Conservation (phyloP, 805 yeast species). For the Komagataella mondaviorum region DNA sequence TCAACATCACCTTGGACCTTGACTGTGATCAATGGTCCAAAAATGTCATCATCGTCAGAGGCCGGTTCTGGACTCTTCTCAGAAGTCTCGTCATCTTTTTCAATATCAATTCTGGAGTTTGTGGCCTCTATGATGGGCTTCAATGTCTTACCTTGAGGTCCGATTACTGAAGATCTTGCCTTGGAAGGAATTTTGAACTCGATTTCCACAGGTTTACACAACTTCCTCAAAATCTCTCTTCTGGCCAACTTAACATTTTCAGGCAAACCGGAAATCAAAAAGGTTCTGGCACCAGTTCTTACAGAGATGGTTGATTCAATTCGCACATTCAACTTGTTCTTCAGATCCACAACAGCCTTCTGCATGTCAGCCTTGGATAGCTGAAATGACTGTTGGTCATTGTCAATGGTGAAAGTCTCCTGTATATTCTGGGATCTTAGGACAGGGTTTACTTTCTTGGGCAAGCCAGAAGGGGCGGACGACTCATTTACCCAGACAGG, state of each 20-base stretch:
- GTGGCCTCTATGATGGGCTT: slow-evolving; percentile 64
- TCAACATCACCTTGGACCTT: slow-evolving; percentile 74
- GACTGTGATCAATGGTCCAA: slow-evolving; percentile 47
- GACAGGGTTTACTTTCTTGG: slow-evolving; percentile 15
- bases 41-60: slow-evolving; percentile 41
- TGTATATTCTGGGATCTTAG: slow-evolving; percentile 51
- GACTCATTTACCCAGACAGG: slow-evolving; percentile 9
- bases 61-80: slow-evolving; percentile 15
- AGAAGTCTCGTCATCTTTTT: slow-evolving; percentile 16
- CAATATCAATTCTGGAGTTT: slow-evolving; percentile 61
- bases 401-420: slow-evolving; percentile 66
- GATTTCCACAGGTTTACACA: slow-evolving; percentile 60
- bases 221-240: slow-evolving; percentile 58
- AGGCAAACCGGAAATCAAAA: slow-evolving; percentile 66
- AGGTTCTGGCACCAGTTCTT: slow-evolving; percentile 66
- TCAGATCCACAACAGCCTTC: slow-evolving; percentile 50
- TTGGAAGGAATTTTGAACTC: slow-evolving; percentile 61
- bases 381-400: slow-evolving; percentile 46
- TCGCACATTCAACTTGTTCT: slow-evolving; percentile 45
- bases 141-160: slow-evolving; percentile 73
- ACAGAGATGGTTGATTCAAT: slow-evolving; percentile 77
- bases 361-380: slow-evolving; percentile 54
- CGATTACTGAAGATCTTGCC: slow-evolving; percentile 70
- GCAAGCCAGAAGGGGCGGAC: slow-evolving; percentile 6
- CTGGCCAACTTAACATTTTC: slow-evolving; percentile 56